Percentiles rank a stretch among this genome's conserved stretches.
phyloP scores from a whole-genome alignment of 192 early-diverging fungal genomes.

The Rhizophlyctis rosea region DNA sequence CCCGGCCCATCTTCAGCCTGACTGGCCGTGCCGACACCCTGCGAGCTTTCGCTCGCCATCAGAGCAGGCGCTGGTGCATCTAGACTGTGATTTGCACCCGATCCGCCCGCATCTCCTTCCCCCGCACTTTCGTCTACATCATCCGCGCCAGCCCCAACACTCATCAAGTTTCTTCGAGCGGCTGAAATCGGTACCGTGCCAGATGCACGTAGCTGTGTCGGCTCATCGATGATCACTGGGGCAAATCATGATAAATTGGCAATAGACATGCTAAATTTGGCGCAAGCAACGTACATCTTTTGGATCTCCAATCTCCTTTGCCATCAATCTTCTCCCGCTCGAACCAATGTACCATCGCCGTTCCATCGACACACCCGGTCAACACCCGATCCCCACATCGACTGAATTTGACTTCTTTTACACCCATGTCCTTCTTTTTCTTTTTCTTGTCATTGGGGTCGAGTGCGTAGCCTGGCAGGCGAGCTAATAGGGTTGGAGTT shows the following conservation, averaged over 20 bases:
- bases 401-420: constrained; percentile 75
- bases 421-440: constrained; percentile 29
- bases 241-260: neutral
- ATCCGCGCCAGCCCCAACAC: too few relatives aligned
- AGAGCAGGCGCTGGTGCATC: too few relatives aligned
- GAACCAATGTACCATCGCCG: constrained; percentile 74
- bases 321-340: constrained; percentile 47
- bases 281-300: constrained; percentile 34
- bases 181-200: too few relatives aligned
- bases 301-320: constrained; percentile 56
- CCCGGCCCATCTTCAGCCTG: too few relatives aligned
- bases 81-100: too few relatives aligned
- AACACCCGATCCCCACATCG: constrained; percentile 63
- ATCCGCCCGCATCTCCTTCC: too few relatives aligned
- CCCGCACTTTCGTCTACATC: too few relatives aligned
- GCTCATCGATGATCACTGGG: neutral
- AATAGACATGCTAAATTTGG: neutral
- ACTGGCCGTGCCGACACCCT: too few relatives aligned
- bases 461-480: constrained; percentile 51
- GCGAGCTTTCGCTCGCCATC: too few relatives aligned
- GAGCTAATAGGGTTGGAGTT: neutral
- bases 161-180: too few relatives aligned
- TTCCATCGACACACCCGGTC: constrained; percentile 77
- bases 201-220: neutral
- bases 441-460: constrained; percentile 68